A percentile compares a stretch with the other conserved stretches of the same genome.
Conservation (phyloP, 2,329 filamentous ascomycete species). For the Neoarthrinium moseri region DNA sequence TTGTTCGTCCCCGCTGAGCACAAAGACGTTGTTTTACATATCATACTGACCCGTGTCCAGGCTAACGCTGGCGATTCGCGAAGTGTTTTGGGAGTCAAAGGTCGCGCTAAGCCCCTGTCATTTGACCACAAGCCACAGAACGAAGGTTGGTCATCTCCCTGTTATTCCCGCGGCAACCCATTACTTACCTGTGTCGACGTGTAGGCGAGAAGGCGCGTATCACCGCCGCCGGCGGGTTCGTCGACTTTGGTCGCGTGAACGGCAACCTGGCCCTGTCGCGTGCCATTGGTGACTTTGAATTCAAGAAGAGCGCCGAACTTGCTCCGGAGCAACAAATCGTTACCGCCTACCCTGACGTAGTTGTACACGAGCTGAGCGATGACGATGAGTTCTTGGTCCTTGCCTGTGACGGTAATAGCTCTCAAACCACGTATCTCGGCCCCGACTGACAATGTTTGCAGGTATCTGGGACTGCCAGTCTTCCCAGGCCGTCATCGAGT, state of each 20-base stretch:
- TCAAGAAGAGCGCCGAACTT: slow-evolving; percentile 98
- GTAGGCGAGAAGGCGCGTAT: slow-evolving; percentile 93
- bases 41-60: slow-evolving; percentile 44
- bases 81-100: slow-evolving; percentile 93
- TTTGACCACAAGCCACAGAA: slow-evolving; percentile 99
- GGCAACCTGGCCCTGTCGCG: slow-evolving; percentile 95
- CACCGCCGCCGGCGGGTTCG: slow-evolving; percentile 91
- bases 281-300: slow-evolving; percentile 98
- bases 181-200: slow-evolving; percentile 8
- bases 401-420: slow-evolving; percentile 79
- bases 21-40: slow-evolving; percentile 10
- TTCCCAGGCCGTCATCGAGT: slow-evolving; percentile 95
- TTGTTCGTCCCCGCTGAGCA: slow-evolving; percentile 63
- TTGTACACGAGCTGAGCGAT: slow-evolving; percentile 82
- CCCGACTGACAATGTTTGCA: slow-evolving; percentile 37
- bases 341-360: slow-evolving; percentile 93
- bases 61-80: slow-evolving; percentile 96
- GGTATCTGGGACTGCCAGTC: slow-evolving; percentile 99
- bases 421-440: background rate
- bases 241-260: slow-evolving; percentile 98
- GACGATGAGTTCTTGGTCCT: slow-evolving; percentile 96
- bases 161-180: background rate
- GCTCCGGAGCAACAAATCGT: slow-evolving; percentile 99
- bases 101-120: slow-evolving; percentile 94
- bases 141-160: slow-evolving; percentile 63